Evolutionary conservation across 148 eudicot species (phyloP).

Genomic region (Chenopodium berlandieri): DNA sequence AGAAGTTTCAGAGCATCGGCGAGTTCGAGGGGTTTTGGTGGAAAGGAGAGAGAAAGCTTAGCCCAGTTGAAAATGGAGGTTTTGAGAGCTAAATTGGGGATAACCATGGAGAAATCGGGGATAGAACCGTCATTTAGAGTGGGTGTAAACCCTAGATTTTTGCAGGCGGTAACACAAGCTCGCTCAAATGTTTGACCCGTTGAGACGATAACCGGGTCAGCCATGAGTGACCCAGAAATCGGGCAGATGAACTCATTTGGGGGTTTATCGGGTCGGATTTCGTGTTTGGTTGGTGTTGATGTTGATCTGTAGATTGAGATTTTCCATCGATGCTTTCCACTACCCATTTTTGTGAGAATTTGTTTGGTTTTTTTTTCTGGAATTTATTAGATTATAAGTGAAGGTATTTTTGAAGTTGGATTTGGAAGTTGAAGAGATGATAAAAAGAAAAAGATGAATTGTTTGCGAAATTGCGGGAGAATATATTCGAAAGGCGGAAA

Average conservation of each 20-base stretch:
- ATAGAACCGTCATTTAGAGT: constrained; percentile 42
- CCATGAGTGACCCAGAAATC: constrained; percentile 63
- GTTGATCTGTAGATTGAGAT: constrained; percentile 52
- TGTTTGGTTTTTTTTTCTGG: neutral
- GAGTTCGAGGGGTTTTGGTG: constrained; percentile 45
- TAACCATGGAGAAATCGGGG: constrained; percentile 53
- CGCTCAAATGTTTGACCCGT: constrained; percentile 89
- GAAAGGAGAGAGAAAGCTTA: constrained; percentile 14
- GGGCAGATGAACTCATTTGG: constrained; percentile 65
- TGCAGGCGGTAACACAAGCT: constrained; percentile 63
- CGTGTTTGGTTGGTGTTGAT: neutral
- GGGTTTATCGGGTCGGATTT: neutral
- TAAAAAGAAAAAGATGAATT: neutral
- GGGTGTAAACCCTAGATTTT: constrained; percentile 44
- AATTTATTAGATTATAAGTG: neutral
- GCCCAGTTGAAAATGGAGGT: constrained; percentile 66
- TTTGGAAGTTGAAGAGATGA: neutral
- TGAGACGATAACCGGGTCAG: constrained; percentile 81
- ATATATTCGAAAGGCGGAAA: constrained; percentile 11
- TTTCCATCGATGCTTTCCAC: constrained; percentile 56
- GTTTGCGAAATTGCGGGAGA: constrained; percentile 4
- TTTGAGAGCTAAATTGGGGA: constrained; percentile 76
- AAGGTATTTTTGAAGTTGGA: no score
- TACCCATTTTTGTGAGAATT: constrained; percentile 39
- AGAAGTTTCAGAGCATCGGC: constrained; percentile 47